Evolutionary conservation across 2,329 filamentous ascomycete genomes (phyloP), one percentile per base, ranked within the genome.

Genomic region (Clonostachys rosea): DNA sequence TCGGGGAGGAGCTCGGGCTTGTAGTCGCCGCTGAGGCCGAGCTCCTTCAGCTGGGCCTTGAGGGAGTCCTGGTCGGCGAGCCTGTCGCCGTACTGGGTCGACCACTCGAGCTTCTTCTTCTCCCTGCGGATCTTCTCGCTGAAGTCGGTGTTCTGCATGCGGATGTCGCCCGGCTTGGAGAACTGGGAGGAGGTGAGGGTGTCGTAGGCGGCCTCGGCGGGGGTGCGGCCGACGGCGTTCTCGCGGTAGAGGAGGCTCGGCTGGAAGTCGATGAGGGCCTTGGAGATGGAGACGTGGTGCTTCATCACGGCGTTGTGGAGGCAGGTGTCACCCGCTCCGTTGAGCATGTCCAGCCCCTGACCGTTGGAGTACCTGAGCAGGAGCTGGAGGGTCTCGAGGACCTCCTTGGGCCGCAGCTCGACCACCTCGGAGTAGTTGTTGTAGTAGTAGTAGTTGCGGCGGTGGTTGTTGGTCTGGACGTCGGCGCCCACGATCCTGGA

Each of bases 211-310:
- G 88, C 66, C 55, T 94, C 88, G 30, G 76, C 73, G 0, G 89
- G 85, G 0, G 88, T 94, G 14, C 79, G 76, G 2, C 89, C 89
- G 0, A 87, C 87, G 0, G 87, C 81, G 54, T 91, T 91, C 61
- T 94, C 89, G 18, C 83, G 78, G 54, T 79, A 75, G 1, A 90
- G 67, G 2, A 91, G 70, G 24, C 73, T 70, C 0, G 84, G 79
- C 16, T 78, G 72, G 53, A 69, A 69, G 10, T 77, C 67, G 11
- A 91, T 64, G 4, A 87, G 56, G 4, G 69, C 56, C 13, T 69
- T 63, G 37, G 68, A 55, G 2, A 76, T 54, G 35, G 57, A 59
- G 8, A 68, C 53, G 35, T 66, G 53, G 12, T 64, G 56, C 8
- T 63, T 59, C 47, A 65, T 59, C 17, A 83, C 71, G 11, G 77